Conservation (phyloP, 2,329 filamentous ascomycete genomes). For the Phialocephala sp. region DNA sequence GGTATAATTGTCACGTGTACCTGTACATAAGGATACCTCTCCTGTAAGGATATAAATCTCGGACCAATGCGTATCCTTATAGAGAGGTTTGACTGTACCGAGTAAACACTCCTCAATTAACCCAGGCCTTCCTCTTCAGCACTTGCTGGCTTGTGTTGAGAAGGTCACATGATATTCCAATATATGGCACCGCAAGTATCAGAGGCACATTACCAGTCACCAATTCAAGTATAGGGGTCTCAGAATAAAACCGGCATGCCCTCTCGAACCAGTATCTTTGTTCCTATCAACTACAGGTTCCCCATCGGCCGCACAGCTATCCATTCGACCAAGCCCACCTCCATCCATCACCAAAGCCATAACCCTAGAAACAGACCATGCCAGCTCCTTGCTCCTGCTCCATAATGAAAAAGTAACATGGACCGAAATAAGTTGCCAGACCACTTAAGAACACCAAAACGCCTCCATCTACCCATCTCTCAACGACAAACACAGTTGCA, state of each 20-base stretch:
- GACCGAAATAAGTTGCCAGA: not conserved
- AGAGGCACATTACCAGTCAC: not conserved
- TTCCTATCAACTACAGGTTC: not conserved
- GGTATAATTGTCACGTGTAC: too few species aligned
- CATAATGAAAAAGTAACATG: not conserved
- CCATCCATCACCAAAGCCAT: not conserved
- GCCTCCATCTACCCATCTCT: constrained; percentile 4
- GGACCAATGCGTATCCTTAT: too few species aligned
- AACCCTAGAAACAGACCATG: not conserved
- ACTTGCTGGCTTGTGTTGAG: not conserved
- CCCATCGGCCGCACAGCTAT: not conserved
- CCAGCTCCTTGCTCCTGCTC: constrained; percentile 2
- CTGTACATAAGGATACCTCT: too few species aligned
- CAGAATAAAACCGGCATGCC: not conserved
- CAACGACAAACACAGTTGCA: not conserved
- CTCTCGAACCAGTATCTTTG: not conserved
- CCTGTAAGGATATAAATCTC: too few species aligned
- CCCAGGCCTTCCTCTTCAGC: not conserved
- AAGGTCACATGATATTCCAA: not conserved
- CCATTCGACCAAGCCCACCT: not conserved
- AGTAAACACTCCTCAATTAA: too few species aligned
- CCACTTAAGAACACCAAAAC: not conserved
- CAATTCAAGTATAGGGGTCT: not conserved
- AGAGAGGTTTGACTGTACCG: too few species aligned
- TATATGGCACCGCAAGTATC: not conserved